phyloP scores from a whole-genome alignment of 148 eudicot species.

The Amaranthus hypochondriacus region DNA sequence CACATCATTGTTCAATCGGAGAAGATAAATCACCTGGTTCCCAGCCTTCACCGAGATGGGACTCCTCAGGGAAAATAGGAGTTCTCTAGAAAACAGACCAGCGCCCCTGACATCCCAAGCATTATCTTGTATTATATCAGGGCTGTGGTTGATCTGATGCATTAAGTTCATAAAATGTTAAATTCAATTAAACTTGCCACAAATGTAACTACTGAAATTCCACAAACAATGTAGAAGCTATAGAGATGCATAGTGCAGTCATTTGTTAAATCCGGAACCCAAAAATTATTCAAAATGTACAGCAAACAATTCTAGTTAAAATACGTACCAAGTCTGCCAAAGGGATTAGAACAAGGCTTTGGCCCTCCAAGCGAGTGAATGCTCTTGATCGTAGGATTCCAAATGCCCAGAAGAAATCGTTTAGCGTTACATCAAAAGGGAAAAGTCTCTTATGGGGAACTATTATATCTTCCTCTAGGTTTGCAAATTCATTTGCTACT shows the following conservation, averaged over 20 bases:
- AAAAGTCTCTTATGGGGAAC: slow-evolving; percentile 68
- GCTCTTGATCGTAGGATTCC: slow-evolving; percentile 94
- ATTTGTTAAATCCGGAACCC: neutral
- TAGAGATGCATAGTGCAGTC: neutral
- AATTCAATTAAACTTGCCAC: neutral
- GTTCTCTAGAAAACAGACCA: slow-evolving; percentile 91
- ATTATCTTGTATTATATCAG: slow-evolving; percentile 65
- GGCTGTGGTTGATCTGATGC: slow-evolving; percentile 82
- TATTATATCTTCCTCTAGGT: slow-evolving; percentile 63
- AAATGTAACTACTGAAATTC: slow-evolving; percentile 1
- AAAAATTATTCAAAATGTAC: neutral
- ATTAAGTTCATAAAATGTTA: slow-evolving; percentile 10
- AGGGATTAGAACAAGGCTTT: slow-evolving; percentile 83
- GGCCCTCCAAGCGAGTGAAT: slow-evolving; percentile 79
- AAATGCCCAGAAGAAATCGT: slow-evolving; percentile 95
- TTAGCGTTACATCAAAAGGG: slow-evolving; percentile 57
- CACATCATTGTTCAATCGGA: neutral
- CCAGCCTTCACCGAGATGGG: slow-evolving; percentile 82
- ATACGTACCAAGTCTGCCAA: slow-evolving; percentile 78
- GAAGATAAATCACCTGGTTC: slow-evolving; percentile 53
- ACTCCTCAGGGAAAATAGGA: slow-evolving; percentile 62
- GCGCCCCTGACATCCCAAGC: slow-evolving; percentile 83
- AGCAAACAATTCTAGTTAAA: neutral
- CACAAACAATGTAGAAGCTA: neutral
- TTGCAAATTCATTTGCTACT: slow-evolving; percentile 69